Evolutionary conservation across 176 grass and related monocot species (phyloP).

Genomic region (Musa acuminata): DNA sequence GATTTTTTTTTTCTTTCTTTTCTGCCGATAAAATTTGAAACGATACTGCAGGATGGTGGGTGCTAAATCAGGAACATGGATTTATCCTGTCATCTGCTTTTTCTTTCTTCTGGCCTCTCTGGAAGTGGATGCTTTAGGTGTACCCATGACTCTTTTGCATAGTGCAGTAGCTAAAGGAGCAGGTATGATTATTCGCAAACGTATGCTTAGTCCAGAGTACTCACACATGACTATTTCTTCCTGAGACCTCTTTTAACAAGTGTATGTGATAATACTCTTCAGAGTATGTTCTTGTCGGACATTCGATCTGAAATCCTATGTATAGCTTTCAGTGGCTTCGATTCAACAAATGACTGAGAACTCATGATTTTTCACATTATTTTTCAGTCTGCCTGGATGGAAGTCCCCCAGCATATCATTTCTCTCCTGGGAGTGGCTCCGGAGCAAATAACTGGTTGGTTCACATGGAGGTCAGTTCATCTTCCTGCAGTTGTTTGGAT

Average conservation of each 20-base stretch:
- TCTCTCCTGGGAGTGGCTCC: constrained; percentile 51
- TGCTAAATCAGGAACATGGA: constrained; percentile 10
- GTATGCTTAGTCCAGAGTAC: no score
- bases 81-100: constrained; percentile 13
- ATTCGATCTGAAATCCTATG: no score
- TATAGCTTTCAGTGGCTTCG: no score
- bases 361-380: no score
- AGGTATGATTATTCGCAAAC: constrained; percentile 14
- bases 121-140: constrained; percentile 14
- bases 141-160: constrained; percentile 49
- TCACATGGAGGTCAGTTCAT: constrained; percentile 50
- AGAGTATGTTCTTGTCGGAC: no score
- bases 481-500: no score
- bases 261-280: no score
- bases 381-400: constrained; percentile 59
- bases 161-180: constrained; percentile 48
- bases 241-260: no score
- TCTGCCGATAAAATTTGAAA: neutral
- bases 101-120: constrained; percentile 19
- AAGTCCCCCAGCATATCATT: constrained; percentile 55
- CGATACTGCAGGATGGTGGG: constrained; percentile 22
- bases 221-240: no score
- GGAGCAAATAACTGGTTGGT: constrained; percentile 61
- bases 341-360: no score
- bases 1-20: neutral